Base-by-base conservation (phyloP, 306 rosid species). In the Acacia melanoxylon region DNA sequence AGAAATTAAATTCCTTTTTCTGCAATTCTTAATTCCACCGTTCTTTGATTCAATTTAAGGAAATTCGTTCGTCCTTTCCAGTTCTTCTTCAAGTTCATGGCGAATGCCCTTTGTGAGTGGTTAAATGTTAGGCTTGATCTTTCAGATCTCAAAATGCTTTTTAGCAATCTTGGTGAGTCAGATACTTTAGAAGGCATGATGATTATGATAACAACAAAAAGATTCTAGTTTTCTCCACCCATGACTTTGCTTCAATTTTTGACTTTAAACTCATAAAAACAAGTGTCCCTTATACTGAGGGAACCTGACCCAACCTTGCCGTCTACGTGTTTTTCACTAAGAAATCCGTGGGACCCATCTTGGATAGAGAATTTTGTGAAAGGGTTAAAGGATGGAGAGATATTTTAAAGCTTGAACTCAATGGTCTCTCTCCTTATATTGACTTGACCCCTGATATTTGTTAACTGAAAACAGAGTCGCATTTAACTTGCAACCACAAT, bases 401-500 rank as follows among this genome's bases (percentile, higher is more conserved):
- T 29, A 84, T 54, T 83, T 31, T 44, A 67, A 85, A 76, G 72
- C 74, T 83, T 77, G 86, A 85, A 72, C 76, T 83, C 35, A 82
- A 65, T 78, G 63, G 59, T 78, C 85, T 86, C 83, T 86, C 82
- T 85, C 85, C 79, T 63, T 27, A 54, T 79, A 54, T 79, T 77
- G 19, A 56, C 25, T 49, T 58, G 65, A 75, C 54, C 49, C 42
- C 24, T n/a, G 6, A 9, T n/a, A 56, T 56, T 56, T 8, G 17
- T 3, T 62, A 62, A 11, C 29, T 25, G 35, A n/a, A 56, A 56
- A 56, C 13, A 56, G 25, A 22, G 27, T n/a, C 33, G 3, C 37
- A 13, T 62, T 62, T 62, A 10, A 62, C 68, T 25, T 11, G 2
- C 9, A 25, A 27, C 13, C 20, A 62, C 16, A 62, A 27, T 1